Evolutionary conservation across 1,139 yeast species (phyloP).

Genomic region (Meyerozyma carpophila): DNA sequence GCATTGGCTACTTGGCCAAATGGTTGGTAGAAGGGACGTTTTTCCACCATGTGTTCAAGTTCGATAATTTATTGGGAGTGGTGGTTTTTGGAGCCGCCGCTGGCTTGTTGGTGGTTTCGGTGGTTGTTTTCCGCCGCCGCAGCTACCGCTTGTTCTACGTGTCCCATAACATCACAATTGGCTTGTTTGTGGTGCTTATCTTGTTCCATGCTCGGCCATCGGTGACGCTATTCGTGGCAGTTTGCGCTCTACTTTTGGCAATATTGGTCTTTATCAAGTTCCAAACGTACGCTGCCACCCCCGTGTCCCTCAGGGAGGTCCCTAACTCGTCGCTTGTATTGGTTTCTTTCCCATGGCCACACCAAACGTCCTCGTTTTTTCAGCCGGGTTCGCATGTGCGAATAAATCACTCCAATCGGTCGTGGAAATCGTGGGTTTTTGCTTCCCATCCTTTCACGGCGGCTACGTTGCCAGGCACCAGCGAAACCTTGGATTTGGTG

Average conservation of each 20-base stretch:
- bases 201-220: constrained; percentile 42
- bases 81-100: constrained; percentile 35
- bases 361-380: neutral
- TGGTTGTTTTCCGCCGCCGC: constrained; percentile 26
- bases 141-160: constrained; percentile 29
- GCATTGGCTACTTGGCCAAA: constrained; percentile 45
- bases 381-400: constrained; percentile 35
- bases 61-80: constrained; percentile 60
- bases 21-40: constrained; percentile 38
- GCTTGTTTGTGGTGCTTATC: constrained; percentile 25
- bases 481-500: constrained; percentile 20
- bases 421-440: constrained; percentile 18
- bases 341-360: neutral
- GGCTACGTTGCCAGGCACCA: constrained; percentile 6
- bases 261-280: neutral
- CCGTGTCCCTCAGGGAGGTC: neutral
- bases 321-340: neutral
- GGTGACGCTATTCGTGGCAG: constrained; percentile 19
- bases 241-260: constrained; percentile 16
- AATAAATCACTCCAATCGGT: constrained; percentile 14
- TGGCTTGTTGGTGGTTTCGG: constrained; percentile 48
- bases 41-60: constrained; percentile 30
- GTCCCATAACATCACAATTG: constrained; percentile 27
- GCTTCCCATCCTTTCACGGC: constrained; percentile 41
- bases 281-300: neutral